Evolutionary conservation across 306 rosid species (phyloP), one percentile per base, ranked within the genome.

Genomic region (Adenanthera pavonina): DNA sequence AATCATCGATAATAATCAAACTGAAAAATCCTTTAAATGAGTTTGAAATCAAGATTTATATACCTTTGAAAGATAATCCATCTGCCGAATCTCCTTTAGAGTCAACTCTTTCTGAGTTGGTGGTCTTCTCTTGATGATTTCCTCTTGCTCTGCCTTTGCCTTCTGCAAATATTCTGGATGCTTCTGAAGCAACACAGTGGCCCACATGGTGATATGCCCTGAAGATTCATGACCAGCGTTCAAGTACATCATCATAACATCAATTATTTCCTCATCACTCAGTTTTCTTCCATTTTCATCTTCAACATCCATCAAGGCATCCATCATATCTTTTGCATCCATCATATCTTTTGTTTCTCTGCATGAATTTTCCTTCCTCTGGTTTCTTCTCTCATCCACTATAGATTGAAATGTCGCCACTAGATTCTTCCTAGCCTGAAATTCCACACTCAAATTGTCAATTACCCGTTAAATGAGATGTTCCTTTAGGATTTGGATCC

Each of bases 211-310:
- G 14, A 81, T 95, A 74, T 95, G 99, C 5, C 97, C 99, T 0
- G 97, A 95, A 81, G 99, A 95, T 53, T 95, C 99, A 78, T 95
- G 99, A 44, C 99, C 99, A 0, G 97, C 99, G 64, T 95, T 95
- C 85, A 95, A 83, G 85, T 95, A 95, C 99, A 95, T 95, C 43
- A 95, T 14, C 87, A 95, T 80, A 48, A 93, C 67, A 80, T 95
- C 97, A 57, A 95, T 93, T 43, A 95, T 88, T 20, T 88, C 92
- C 17, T 88, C 95, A 72, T 95, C 92, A 2, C 67, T 41, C 74
- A 95, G 71, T 54, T 83, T 93, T 75, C 90, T 85, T 20, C 99
- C 95, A 80, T 86, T 85, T 33, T 91, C 97, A 75, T 95, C 99
- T 78, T 88, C 93, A 49, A 67, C 94, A 78, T 91, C 97, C 15